Conservation (phyloP, 2,329 filamentous ascomycete species). For the Aspergillus pseudoglaucus region DNA sequence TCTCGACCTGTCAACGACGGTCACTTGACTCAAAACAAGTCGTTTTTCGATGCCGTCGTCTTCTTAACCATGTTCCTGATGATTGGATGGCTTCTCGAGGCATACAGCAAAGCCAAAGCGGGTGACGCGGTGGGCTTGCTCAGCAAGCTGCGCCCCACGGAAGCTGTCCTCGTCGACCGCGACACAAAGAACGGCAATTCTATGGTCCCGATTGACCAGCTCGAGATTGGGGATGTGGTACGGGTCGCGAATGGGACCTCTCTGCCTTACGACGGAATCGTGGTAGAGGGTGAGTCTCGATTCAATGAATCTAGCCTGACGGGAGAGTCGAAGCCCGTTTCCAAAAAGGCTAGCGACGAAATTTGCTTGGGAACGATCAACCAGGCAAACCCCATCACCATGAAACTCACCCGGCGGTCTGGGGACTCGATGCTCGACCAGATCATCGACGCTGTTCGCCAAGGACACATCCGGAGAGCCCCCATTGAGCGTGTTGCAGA, state of each 20-base stretch:
- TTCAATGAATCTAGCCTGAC: constrained; percentile 93
- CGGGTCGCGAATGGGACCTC: constrained; percentile 72
- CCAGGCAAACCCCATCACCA: constrained; percentile 38
- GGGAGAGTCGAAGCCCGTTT: constrained; percentile 43
- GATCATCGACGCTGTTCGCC: constrained; percentile 44
- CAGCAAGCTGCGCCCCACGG: constrained; percentile 68
- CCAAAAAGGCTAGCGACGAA: constrained; percentile 35
- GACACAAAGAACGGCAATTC: constrained; percentile 3
- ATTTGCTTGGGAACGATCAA: constrained; percentile 45
- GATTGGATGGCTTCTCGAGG: constrained; percentile 55
- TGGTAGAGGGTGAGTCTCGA: constrained; percentile 54
- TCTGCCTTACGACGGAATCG: constrained; percentile 71
- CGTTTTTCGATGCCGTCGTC: constrained; percentile 77
- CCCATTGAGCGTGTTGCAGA: constrained; percentile 45
- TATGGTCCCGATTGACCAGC: constrained; percentile 55
- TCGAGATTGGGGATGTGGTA: constrained; percentile 70
- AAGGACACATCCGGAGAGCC: constrained; percentile 44
- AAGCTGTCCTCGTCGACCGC: constrained; percentile 59
- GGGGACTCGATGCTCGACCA: constrained; percentile 46
- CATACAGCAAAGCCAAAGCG: constrained; percentile 85
- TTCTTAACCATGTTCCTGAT: constrained; percentile 87
- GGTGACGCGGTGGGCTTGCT: constrained; percentile 78
- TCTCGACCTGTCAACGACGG: constrained; percentile 53
- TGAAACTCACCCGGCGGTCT: constrained; percentile 36
- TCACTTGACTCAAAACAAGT: constrained; percentile 18